Percentiles rank a stretch among this genome's conserved stretches.
phyloP scores from a whole-genome alignment of 176 grass and related monocot species.

The Triticum monococcum region DNA sequence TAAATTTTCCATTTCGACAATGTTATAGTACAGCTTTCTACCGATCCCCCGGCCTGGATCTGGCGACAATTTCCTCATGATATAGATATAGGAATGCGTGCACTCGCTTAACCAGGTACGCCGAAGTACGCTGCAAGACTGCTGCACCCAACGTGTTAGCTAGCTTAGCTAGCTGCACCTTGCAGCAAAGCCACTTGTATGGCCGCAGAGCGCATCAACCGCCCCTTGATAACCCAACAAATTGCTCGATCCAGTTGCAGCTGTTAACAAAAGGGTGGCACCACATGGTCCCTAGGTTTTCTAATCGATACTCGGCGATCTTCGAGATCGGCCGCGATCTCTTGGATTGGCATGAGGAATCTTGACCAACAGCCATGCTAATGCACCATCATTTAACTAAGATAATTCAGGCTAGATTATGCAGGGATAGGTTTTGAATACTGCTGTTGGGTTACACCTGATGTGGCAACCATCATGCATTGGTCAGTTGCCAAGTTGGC shows the following conservation, averaged over 20 bases:
- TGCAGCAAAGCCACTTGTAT: not conserved
- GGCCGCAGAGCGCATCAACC: not conserved
- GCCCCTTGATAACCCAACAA: not conserved
- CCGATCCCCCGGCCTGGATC: not conserved
- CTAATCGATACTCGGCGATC: constrained; percentile 30
- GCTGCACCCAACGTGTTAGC: not conserved
- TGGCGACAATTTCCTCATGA: not conserved
- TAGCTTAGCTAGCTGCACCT: not conserved
- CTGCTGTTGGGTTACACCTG: constrained; percentile 4
- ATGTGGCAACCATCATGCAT: not conserved
- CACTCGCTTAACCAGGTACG: not conserved
- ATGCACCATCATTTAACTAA: constrained; percentile 7
- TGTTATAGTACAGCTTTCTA: not conserved
- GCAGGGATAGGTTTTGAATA: not conserved
- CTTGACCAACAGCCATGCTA: constrained; percentile 35
- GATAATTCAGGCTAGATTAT: constrained; percentile 11
- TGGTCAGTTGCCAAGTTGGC: constrained; percentile 26
- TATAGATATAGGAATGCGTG: not conserved
- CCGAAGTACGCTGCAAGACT: not conserved
- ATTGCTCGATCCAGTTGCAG: constrained; percentile 12
- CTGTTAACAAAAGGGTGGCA: not conserved
- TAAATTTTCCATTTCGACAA: not conserved
- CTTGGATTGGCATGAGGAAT: constrained; percentile 32
- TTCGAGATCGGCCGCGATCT: constrained; percentile 29
- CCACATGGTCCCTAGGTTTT: constrained; percentile 18